Base-by-base conservation (phyloP, 2,329 filamentous ascomycete species). In the Fusarium fracticaudum region DNA sequence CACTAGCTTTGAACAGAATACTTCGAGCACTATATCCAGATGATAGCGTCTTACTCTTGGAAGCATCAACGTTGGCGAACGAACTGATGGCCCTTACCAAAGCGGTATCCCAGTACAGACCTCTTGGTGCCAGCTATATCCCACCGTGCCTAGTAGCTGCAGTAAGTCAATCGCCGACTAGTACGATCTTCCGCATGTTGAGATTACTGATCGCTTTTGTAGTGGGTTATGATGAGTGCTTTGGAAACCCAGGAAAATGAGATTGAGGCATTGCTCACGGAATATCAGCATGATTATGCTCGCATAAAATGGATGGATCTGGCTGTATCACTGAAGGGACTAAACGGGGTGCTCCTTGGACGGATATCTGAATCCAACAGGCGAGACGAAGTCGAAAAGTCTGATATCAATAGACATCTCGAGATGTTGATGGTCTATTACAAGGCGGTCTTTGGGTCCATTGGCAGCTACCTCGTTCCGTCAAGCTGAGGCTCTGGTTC, bases 251-350 rank as follows among this genome's bases (percentile, higher is more conserved):
- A 59, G 1, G 22, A 26, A 8, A n/a, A 15, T 5, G 53, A 65
- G 1, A 38, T 72, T 0, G 24, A 38, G 9, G 6, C 5, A 2
- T 8, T 72, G 18, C 38, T 72, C 37, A 17, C 15, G 6, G 57
- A 63, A 6, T 72, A 72, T 14, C 69, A 72, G 31, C n/a, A n/a
- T 1, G 69, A 71, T 11, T 72, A 51, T 15, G 38, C 47, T 4
- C 57, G 58, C 1, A 37, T 50, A 6, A 60, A 41, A 3, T 72
- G 67, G 67, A 66, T 71, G 40, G 62, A 67, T 8, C 50, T 45
- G 10, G 69, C 69, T 8, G 9, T 8, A 0, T 33, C 33, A 8
- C 41, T 64, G 10, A 26, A 57, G n/a, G 15, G 11, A 31, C 33
- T 48, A 2, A 18, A 60, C 1, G 18, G 18, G 3, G 24, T 29